These are phyloP conservation scores for Rhazya stricta DNA, from an alignment of 257 asterid genomes.

Conservation along the genomic window DNA sequence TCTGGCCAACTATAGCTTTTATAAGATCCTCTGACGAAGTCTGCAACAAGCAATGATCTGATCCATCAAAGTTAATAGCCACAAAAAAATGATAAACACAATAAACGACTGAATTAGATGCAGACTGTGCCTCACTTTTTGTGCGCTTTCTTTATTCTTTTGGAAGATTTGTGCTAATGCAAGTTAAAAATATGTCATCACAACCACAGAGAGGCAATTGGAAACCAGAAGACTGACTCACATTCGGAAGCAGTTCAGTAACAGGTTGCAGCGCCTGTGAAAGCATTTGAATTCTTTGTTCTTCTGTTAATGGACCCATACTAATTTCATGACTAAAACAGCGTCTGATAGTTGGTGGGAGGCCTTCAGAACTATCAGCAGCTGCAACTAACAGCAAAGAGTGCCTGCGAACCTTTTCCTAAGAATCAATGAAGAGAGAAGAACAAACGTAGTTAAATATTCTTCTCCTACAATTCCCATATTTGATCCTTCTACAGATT, in stretches of 20 bases:
- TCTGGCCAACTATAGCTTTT: constrained; percentile 86
- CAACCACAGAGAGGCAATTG: constrained; percentile 6
- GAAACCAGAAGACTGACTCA: constrained; percentile 29
- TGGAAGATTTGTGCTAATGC: neutral
- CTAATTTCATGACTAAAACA: constrained; percentile 93
- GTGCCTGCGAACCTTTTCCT: constrained; percentile 46
- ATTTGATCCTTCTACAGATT: neutral
- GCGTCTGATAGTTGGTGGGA: constrained; percentile 78
- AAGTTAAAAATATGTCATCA: neutral
- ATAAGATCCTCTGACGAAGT: constrained; percentile 62
- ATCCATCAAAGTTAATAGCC: constrained; percentile 33
- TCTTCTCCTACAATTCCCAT: neutral
- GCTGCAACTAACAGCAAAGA: constrained; percentile 80
- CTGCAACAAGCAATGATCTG: constrained; percentile 42
- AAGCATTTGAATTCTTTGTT: constrained; percentile 72
- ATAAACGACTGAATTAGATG: neutral
- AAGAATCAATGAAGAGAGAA: constrained; percentile 31
- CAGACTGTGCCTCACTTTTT: neutral
- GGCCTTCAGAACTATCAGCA: constrained; percentile 82
- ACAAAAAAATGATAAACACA: neutral
- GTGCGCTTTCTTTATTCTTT: neutral
- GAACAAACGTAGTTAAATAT: constrained; percentile 7
- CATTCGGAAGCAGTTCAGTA: constrained; percentile 57
- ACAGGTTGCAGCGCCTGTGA: constrained; percentile 55
- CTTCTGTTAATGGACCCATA: constrained; percentile 71